A percentile compares a stretch with the other conserved stretches of the same genome.
phyloP scores from a whole-genome alignment of 805 yeast genomes.

The Clavispora santaluciae region DNA sequence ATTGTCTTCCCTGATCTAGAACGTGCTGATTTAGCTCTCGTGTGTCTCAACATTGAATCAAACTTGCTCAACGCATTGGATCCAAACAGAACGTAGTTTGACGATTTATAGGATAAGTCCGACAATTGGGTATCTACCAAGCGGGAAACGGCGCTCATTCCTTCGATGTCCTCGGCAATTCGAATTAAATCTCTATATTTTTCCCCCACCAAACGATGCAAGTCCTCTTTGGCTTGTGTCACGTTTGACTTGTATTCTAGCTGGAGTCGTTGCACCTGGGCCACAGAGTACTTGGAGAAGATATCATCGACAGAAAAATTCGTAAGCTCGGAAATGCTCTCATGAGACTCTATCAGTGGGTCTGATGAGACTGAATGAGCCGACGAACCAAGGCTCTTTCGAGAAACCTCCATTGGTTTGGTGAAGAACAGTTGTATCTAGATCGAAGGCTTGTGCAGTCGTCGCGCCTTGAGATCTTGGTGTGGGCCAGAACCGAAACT shows the following conservation, averaged over 20 bases:
- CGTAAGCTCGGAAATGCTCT: not conserved
- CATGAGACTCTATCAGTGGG: not conserved
- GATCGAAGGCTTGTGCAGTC: not conserved
- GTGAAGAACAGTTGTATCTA: not conserved
- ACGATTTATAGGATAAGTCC: conserved; percentile 26
- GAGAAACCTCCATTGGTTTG: not conserved
- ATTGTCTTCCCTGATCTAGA: conserved; percentile 19
- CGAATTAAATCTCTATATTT: conserved; percentile 41
- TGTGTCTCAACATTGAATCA: conserved; percentile 16
- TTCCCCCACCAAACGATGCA: conserved; percentile 35
- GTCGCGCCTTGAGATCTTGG: not conserved
- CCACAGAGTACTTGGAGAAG: conserved; percentile 27
- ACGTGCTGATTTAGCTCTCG: conserved; percentile 17
- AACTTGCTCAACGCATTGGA: conserved; percentile 15
- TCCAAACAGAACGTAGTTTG: conserved; percentile 26
- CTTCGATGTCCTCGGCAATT: conserved; percentile 40
- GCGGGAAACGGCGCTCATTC: conserved; percentile 22
- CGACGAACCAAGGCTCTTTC: conserved; percentile 1
- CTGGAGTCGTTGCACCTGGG: conserved; percentile 28
- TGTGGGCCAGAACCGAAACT: not conserved
- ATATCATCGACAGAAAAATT: conserved; percentile 28
- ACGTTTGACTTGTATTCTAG: conserved; percentile 24
- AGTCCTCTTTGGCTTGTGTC: conserved; percentile 25
- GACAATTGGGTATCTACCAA: conserved; percentile 23
- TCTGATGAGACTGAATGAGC: not conserved